Evolutionary conservation across 306 rosid species (phyloP).

Genomic region (Vicia villosa): DNA sequence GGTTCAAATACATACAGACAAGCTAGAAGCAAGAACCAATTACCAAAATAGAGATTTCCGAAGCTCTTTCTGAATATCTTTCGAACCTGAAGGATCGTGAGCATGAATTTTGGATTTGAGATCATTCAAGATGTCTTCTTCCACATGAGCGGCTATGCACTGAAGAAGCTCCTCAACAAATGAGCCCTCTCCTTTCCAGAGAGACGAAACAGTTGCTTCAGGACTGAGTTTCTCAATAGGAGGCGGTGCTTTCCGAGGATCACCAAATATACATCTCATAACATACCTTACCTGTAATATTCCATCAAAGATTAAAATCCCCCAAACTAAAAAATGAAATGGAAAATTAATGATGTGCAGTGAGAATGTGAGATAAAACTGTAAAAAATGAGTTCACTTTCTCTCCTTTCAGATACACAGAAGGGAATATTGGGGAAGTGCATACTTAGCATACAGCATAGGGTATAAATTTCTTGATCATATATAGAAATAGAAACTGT

Average conservation of each 20-base stretch:
- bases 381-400: conserved; percentile 8
- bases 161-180: conserved; percentile 90
- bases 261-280: conserved; percentile 87
- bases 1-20: conserved; percentile 25
- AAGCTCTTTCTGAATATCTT: conserved; percentile 73
- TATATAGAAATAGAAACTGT: conserved; percentile 26
- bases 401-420: conserved; percentile 2
- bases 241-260: conserved; percentile 92
- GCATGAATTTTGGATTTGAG: conserved; percentile 67
- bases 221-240: conserved; percentile 91
- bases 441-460: conserved; percentile 8
- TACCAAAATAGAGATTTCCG: conserved; percentile 81
- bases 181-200: conserved; percentile 97
- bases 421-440: conserved; percentile 13
- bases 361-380: conserved; percentile 13
- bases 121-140: conserved; percentile 63
- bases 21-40: conserved; percentile 21
- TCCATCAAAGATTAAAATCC: conserved; percentile 32
- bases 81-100: conserved; percentile 67
- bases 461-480: conserved; percentile 20
- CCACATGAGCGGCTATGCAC: conserved; percentile 70
- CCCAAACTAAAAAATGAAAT: conserved; percentile 26
- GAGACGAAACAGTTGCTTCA: conserved; percentile 66
- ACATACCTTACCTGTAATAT: conserved; percentile 86
- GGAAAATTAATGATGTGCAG: conserved; percentile 23